Conservation (phyloP, 371 early-diverging fungal genomes). For the Lichtheimia ramosa region DNA sequence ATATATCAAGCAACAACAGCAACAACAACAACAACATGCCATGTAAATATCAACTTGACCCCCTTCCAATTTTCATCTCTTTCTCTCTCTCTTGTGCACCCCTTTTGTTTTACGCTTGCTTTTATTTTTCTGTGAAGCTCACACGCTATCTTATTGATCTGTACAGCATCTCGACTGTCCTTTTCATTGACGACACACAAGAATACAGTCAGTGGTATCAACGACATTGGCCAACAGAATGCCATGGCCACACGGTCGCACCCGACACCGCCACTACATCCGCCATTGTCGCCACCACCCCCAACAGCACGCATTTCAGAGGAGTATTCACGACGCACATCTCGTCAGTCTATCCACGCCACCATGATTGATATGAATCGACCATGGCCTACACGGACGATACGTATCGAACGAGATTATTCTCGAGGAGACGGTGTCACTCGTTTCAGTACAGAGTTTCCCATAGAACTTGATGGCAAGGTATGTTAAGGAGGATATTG, state of each 20-base stretch:
- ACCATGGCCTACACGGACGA: neutral
- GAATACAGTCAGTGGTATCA: neutral
- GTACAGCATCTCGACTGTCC: no score
- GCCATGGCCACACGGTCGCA: constrained; percentile 18
- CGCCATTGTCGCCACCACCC: neutral
- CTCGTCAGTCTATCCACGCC: no score
- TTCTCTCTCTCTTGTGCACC: neutral
- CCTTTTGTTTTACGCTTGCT: no score
- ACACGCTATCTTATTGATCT: no score
- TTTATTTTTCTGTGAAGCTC: no score
- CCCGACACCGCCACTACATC: neutral
- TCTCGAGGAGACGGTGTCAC: constrained; percentile 51
- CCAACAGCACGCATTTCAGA: neutral
- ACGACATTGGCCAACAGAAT: constrained; percentile 8
- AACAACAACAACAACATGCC: neutral
- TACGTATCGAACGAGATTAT: constrained; percentile 51
- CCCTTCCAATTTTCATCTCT: neutral
- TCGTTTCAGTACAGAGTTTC: constrained; percentile 40
- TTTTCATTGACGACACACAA: no score
- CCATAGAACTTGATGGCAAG: constrained; percentile 34
- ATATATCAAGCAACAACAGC: neutral
- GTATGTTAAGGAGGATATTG: constrained; percentile 18
- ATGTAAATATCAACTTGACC: neutral
- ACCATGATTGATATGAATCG: neutral
- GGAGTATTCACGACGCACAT: constrained; percentile 8